Base-by-base conservation (phyloP, 495 filamentous ascomycete genomes). In the Lindgomyces ingoldianus region DNA sequence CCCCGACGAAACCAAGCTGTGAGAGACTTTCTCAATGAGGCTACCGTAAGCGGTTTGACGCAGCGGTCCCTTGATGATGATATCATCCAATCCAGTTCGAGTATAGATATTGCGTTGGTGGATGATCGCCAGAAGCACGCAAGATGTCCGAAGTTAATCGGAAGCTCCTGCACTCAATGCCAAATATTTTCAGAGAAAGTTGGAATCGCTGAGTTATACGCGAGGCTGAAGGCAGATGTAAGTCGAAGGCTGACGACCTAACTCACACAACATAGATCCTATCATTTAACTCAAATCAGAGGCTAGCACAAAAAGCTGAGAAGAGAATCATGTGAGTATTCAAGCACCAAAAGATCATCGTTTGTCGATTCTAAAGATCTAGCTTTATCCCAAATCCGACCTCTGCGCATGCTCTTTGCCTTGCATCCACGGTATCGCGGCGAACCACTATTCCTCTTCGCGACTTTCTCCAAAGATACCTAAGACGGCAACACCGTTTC, bases 321-420 rank as follows among this genome's bases (percentile, higher is more conserved):
- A 39, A 39, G 14, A 39, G 33, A 39, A 39, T 39, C 33, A 39
- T 39, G 33, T 39, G 14, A 39, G 33, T 39, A 6, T 39, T 39
- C 33, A 6, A 14, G 6, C 6, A 39, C 33, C 33, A 39, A 6
- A 39, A 6, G 14, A 6, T 6, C 33, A 14, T 14, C 14, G 14
- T 39, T 39, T 6, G 33, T 8, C 4, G 18, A n/a, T 8, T 4
- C 21, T 22, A 19, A n/a, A 9, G n/a, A n/a, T 18, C 29, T 29
- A 61, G 57, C 14, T 61, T 61, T 21, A 51, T 51, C 4, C 57
- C 57, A 12, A 52, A 61, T 41, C 26, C 52, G 21, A 51, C 16
- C 26, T 18, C 57, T 52, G 57, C 47, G 4, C 26, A 26, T 12
- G 57, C 57, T 33, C 26, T 61, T 21, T 26, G 44, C 8, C 47